Percentiles rank a stretch among this genome's conserved stretches.
Conservation (phyloP, 192 early-diverging fungal genomes). For the Umbelopsis sp. region DNA sequence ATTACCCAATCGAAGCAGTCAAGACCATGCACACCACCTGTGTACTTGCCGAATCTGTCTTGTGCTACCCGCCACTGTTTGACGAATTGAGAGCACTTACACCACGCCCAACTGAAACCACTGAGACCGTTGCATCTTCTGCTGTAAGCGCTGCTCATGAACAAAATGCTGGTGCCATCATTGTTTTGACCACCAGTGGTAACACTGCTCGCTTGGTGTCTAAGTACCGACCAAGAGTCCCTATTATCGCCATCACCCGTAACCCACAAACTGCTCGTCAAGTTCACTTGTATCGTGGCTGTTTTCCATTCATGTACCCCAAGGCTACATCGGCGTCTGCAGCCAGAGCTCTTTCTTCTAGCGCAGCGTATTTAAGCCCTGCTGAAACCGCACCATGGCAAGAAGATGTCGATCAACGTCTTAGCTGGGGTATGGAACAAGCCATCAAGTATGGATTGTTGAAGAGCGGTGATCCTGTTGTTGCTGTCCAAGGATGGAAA, state of each 20-base stretch:
- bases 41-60: conserved; percentile 88
- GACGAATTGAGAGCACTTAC: conserved; percentile 83
- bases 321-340: conserved; percentile 35
- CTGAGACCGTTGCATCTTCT: conserved; percentile 91
- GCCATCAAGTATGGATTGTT: conserved; percentile 65
- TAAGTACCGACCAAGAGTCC: conserved; percentile 92
- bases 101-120: conserved; percentile 74
- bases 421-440: conserved; percentile 76
- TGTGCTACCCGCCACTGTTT: conserved; percentile 94
- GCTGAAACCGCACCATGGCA: conserved; percentile 71
- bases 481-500: conserved; percentile 80
- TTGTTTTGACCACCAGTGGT: conserved; percentile 90
- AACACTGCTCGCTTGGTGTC: conserved; percentile 86
- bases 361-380: conserved; percentile 36
- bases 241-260: conserved; percentile 92
- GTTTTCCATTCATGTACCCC: conserved; percentile 78
- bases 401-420: conserved; percentile 78
- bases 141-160: conserved; percentile 85
- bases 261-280: conserved; percentile 71
- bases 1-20: conserved; percentile 89
- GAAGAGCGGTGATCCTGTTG: conserved; percentile 66
- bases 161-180: conserved; percentile 83
- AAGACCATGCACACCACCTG: conserved; percentile 95
- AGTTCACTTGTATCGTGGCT: conserved; percentile 79
- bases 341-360: neutral